These are phyloP conservation scores for Avena insularis DNA, from an alignment of 176 grass and related monocot genomes.

Conservation along the genomic window DNA sequence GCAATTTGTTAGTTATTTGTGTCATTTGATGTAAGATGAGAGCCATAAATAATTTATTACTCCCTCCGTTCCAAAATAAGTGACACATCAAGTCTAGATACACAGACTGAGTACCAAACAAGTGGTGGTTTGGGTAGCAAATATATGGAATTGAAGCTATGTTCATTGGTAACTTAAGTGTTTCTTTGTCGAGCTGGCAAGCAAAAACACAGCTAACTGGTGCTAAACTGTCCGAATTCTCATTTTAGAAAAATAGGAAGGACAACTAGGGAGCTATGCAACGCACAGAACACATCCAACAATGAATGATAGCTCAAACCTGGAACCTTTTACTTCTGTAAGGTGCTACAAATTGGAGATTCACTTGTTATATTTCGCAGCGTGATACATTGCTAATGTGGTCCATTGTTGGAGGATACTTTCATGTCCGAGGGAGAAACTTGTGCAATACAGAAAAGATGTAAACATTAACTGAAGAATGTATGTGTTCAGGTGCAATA, in stretches of 20 bases:
- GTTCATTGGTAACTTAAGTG: neutral
- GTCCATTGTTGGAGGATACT: neutral
- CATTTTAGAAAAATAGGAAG: neutral
- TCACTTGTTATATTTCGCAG: constrained; percentile 19
- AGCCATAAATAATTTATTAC: neutral
- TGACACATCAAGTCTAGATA: too few species aligned
- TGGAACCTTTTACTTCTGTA: too few species aligned
- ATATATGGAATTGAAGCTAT: constrained; percentile 10
- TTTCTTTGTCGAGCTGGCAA: constrained; percentile 3
- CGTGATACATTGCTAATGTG: neutral
- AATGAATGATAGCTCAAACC: too few species aligned
- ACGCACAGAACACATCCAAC: too few species aligned
- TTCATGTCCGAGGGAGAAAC: neutral
- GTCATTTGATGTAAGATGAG: neutral
- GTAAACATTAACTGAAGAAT: neutral
- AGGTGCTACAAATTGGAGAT: too few species aligned
- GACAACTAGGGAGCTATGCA: neutral
- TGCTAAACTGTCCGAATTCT: neutral
- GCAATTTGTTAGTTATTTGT: neutral
- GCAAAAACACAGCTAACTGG: neutral
- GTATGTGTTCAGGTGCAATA: neutral
- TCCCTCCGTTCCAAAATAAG: too few species aligned
- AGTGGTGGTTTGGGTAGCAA: neutral
- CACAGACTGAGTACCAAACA: neutral
- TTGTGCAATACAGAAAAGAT: constrained; percentile 2